phyloP scores from a whole-genome alignment of 1,284 basidiomycete species.

The Rhodotorula glutinis region DNA sequence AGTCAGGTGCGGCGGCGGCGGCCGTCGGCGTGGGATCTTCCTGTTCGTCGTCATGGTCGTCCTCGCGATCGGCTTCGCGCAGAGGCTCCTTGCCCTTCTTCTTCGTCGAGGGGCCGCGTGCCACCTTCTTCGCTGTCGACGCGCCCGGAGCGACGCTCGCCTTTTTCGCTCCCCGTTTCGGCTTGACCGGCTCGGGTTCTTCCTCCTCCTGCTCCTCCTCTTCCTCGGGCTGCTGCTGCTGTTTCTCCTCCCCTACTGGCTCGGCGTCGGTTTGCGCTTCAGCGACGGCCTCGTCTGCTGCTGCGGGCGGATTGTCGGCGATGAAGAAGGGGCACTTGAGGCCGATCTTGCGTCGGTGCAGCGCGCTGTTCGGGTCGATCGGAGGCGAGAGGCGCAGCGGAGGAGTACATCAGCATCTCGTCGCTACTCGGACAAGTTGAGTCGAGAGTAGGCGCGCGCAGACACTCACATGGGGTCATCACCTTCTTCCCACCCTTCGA shows the following conservation, averaged over 20 bases:
- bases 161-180: slow-evolving; percentile 19
- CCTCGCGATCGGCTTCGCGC: background rate
- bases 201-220: background rate
- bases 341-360: slow-evolving; percentile 31
- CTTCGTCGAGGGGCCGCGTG: background rate
- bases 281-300: background rate
- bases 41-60: background rate
- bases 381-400: too few species aligned
- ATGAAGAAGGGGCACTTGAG: slow-evolving; percentile 36
- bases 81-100: slow-evolving; percentile 3
- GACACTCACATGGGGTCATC: slow-evolving; percentile 33
- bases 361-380: slow-evolving; percentile 5
- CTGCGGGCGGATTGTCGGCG: slow-evolving; percentile 4
- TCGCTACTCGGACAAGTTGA: too few species aligned
- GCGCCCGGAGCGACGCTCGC: background rate
- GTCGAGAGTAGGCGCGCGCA: too few species aligned
- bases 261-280: background rate
- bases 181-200: background rate
- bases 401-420: too few species aligned
- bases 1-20: background rate
- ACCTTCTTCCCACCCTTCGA: slow-evolving; percentile 34
- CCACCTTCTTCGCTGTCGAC: background rate
- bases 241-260: background rate
- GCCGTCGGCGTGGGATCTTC: background rate
- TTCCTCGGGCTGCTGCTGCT: background rate